Base-by-base conservation (phyloP, 2,329 filamentous ascomycete genomes). In the Juglanconis oblonga region DNA sequence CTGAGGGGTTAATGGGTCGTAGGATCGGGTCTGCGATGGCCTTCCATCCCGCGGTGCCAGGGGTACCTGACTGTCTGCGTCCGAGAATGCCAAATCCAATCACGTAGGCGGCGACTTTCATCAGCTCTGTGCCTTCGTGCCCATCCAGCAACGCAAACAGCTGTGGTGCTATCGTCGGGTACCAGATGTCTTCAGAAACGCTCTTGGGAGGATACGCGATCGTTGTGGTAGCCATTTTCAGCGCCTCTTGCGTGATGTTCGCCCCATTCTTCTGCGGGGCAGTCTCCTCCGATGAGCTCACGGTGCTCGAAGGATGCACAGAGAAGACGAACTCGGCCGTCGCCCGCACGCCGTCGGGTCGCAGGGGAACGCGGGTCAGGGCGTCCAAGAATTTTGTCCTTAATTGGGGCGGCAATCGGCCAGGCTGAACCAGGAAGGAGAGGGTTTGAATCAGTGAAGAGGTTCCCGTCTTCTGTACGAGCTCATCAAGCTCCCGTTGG, bases 301-400 rank as follows among this genome's bases (percentile, higher is more conserved):
- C 70, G 6, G 74, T 73, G 64, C 76, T 78, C 62, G 82, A 79
- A 0, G 87, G 83, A 62, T 90, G 87, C 6, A 89, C 85, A 1
- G 87, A 81, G 59, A 90, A 88, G 40, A 91, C 79, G 67, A 91
- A 91, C 68, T 91, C 88, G 62, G 91, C 77, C 0, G 86, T 88
- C 32, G 84, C 81, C 38, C 88, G 81, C 13, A 91, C 86, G 17
- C 88, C 88, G 62, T 85, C 80, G 2, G 76, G 73, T 4, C 87
- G 79, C 32, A 90, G 76, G 1, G 88, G 88, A 9, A 91, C 68
- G 11, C 78, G 69, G 1, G 87, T 85, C 49, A 91, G 77, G 11
- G 82, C 77, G 59, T 78, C 78, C 65, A 87, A 77, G 1, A 91
- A 69, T 47, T 79, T 78, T 17, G 78, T 65, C 48, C 81, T 82